Evolutionary conservation across 306 rosid species (phyloP).

Genomic region (Gastrolobium bilobum): DNA sequence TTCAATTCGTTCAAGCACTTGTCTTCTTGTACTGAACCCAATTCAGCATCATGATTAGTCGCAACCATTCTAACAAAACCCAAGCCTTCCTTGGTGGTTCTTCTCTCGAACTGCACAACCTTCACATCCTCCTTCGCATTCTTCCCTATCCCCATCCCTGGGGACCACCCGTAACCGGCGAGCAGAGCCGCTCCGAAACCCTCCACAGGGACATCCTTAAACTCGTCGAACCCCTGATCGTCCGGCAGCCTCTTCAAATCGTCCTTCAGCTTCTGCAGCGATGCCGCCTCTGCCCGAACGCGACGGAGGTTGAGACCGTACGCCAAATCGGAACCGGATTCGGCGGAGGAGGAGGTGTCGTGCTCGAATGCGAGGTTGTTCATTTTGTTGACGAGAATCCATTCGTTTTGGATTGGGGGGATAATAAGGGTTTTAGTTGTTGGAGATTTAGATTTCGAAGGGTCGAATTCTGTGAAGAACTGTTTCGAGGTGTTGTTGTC

Average conservation of each 20-base stretch:
- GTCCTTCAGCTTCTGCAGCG: slow-evolving; percentile 65
- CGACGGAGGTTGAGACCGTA: slow-evolving; percentile 68
- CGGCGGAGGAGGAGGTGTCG: slow-evolving; percentile 44
- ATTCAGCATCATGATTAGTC: slow-evolving; percentile 58
- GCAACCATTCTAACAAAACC: slow-evolving; percentile 70
- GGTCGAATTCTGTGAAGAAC: no score
- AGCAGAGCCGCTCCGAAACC: slow-evolving; percentile 82
- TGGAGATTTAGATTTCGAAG: no score
- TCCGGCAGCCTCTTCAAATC: slow-evolving; percentile 74
- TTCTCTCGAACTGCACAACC: slow-evolving; percentile 57
- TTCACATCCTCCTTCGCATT: slow-evolving; percentile 78
- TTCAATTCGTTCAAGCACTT: slow-evolving; percentile 65
- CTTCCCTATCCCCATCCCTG: slow-evolving; percentile 87
- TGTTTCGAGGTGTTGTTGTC: no score
- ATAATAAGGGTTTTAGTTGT: no score
- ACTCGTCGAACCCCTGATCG: slow-evolving; percentile 74
- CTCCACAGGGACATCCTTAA: slow-evolving; percentile 77
- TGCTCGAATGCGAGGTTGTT: slow-evolving; percentile 59
- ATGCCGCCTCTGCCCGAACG: slow-evolving; percentile 43
- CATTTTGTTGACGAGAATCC: no score
- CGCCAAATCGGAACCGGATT: slow-evolving; percentile 54
- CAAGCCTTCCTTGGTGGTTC: slow-evolving; percentile 75
- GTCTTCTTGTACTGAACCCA: slow-evolving; percentile 80
- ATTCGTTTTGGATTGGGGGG: no score
- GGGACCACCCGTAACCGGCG: slow-evolving; percentile 85